Percentiles rank a stretch among this genome's conserved stretches.
Conservation (phyloP, 1,284 basidiomycete genomes). For the Pholiota adiposa region DNA sequence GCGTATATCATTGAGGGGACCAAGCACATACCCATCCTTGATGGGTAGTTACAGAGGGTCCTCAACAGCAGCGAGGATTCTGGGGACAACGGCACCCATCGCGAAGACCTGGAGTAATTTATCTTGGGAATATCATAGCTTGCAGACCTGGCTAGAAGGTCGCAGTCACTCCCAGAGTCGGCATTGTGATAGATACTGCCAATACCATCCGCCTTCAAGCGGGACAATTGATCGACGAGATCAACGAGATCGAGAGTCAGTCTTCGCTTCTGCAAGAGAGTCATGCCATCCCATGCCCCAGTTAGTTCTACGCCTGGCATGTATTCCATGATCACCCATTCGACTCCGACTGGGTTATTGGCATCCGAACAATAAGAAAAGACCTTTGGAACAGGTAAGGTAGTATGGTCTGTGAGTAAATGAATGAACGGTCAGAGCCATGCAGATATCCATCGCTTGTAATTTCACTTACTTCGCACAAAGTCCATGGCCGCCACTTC, state of each 20-base stretch:
- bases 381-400: conserved; percentile 17
- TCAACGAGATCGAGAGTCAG: conserved; percentile 17
- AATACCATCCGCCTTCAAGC: conserved; percentile 13
- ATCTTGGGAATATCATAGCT: neutral
- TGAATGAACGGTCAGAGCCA: no score
- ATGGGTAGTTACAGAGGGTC: conserved; percentile 8
- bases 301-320: conserved; percentile 15
- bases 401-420: neutral
- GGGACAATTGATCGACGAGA: conserved; percentile 13
- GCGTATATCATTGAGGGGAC: conserved; percentile 13
- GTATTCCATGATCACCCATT: conserved; percentile 21
- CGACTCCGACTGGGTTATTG: conserved; percentile 19
- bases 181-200: conserved; percentile 18
- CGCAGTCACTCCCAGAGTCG: conserved; percentile 8
- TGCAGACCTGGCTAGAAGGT: neutral
- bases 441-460: no score
- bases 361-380: conserved; percentile 17
- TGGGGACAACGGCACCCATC: conserved; percentile 13
- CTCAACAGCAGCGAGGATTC: conserved; percentile 3
- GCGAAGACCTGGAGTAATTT: conserved; percentile 1
- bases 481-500: conserved; percentile 22
- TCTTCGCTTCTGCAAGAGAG: conserved; percentile 10
- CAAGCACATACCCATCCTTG: conserved; percentile 7
- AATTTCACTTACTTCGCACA: conserved; percentile 19
- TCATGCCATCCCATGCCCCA: conserved; percentile 6